These are phyloP conservation scores for Xerocomellus intermedius DNA, from an alignment of 768 basidiomycete genomes.

Conservation along the genomic window DNA sequence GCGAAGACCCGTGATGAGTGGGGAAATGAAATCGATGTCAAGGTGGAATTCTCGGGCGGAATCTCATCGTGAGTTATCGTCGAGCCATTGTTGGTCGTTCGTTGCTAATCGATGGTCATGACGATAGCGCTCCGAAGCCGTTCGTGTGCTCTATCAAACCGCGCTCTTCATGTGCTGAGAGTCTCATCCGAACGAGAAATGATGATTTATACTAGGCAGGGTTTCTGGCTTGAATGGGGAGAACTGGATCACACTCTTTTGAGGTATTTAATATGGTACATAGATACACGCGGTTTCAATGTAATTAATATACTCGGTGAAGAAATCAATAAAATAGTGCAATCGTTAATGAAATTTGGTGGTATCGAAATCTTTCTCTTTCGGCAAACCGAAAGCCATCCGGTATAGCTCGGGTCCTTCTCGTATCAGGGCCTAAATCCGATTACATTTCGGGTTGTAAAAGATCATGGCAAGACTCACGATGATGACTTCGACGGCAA, in stretches of 20 bases:
- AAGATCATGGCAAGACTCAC: constrained; percentile 42
- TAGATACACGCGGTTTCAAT: neutral
- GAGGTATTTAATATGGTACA: neutral
- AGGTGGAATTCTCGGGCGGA: constrained; percentile 24
- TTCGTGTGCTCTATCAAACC: constrained; percentile 25
- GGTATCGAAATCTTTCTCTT: constrained; percentile 6
- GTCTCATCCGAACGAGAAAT: constrained; percentile 17
- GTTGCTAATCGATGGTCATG: neutral
- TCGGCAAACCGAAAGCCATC: constrained; percentile 35
- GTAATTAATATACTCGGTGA: too few species aligned
- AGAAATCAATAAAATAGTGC: constrained; percentile 2
- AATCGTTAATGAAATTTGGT: constrained; percentile 3
- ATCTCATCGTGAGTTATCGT: constrained; percentile 12
- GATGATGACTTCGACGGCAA: constrained; percentile 92
- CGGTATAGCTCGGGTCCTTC: constrained; percentile 78
- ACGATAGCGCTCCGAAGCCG: constrained; percentile 21
- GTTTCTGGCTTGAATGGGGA: neutral
- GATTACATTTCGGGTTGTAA: neutral
- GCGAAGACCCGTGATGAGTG: constrained; percentile 24
- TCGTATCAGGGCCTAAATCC: constrained; percentile 62
- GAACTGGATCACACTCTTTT: neutral
- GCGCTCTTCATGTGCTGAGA: constrained; percentile 11
- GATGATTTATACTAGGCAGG: neutral
- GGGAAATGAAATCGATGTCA: constrained; percentile 32
- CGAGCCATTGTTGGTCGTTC: neutral